Conservation (phyloP, 805 yeast species). For the Hanseniaspora meyeri region DNA sequence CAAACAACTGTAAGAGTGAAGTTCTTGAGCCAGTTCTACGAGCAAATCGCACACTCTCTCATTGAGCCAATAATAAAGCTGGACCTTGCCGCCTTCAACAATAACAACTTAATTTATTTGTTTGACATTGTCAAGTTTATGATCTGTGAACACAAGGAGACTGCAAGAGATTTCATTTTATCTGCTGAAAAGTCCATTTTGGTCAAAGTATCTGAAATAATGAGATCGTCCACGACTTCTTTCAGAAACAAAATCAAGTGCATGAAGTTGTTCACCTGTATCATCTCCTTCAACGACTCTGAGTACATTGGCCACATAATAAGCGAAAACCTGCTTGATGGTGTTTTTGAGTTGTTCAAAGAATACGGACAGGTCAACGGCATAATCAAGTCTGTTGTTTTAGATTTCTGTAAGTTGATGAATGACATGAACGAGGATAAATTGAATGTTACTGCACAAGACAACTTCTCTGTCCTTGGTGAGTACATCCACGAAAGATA, state of each 20-base stretch:
- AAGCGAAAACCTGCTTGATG: neutral
- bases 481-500: constrained; percentile 2
- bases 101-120: constrained; percentile 5
- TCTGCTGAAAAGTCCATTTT: neutral
- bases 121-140: constrained; percentile 8
- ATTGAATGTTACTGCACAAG: neutral
- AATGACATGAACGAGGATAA: constrained; percentile 9
- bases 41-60: neutral
- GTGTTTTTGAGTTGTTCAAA: neutral
- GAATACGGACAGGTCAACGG: neutral
- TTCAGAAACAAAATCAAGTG: constrained; percentile 6
- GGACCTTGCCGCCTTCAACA: neutral
- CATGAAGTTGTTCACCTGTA: constrained; percentile 2
- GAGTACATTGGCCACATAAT: constrained; percentile 6
- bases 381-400: neutral
- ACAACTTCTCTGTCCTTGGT: neutral
- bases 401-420: constrained; percentile 8
- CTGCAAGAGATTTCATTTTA: neutral
- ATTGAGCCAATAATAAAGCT: neutral
- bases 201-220: neutral
- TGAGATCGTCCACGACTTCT: neutral
- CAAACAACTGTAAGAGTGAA: neutral
- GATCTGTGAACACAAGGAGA: constrained; percentile 2
- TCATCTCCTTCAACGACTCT: constrained; percentile 6
- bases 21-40: neutral